Evolutionary conservation across 2,329 filamentous ascomycete genomes (phyloP).

Genomic region (Corinectria fuckeliana): DNA sequence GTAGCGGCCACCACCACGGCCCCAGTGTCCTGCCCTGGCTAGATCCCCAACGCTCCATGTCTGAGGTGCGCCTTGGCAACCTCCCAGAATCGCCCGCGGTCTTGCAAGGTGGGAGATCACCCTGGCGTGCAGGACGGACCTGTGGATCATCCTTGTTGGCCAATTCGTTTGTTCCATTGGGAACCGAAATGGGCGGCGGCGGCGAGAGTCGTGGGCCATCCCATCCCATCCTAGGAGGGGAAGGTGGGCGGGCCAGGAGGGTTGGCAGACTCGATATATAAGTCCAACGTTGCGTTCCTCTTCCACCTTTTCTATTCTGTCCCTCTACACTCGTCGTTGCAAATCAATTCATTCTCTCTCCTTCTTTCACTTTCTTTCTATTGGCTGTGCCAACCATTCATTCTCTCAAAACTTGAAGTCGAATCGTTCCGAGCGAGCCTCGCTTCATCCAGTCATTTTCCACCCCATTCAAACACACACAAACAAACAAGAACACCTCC

Average conservation of each 20-base stretch:
- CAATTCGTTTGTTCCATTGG: conserved; percentile 5
- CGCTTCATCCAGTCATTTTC: conserved; percentile 35
- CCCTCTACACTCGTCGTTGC: conserved; percentile 35
- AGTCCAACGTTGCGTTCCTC: conserved; percentile 15
- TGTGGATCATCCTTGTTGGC: conserved; percentile 8
- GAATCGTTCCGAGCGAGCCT: conserved; percentile 23
- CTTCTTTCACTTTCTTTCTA: conserved; percentile 37
- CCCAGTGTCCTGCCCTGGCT: not conserved
- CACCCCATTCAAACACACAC: not conserved
- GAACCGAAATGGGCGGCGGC: conserved; percentile 9
- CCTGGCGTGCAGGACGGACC: conserved; percentile 11
- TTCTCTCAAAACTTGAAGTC: conserved; percentile 34
- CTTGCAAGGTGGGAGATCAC: conserved; percentile 12
- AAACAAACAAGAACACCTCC: conserved; percentile 12
- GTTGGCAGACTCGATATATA: conserved; percentile 28
- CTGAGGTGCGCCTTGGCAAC: conserved; percentile 24
- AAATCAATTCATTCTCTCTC: conserved; percentile 25
- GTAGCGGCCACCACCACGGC: not conserved
- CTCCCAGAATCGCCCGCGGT: conserved; percentile 3
- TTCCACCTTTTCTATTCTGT: conserved; percentile 1
- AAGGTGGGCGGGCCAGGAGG: not conserved
- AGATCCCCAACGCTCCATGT: conserved; percentile 22
- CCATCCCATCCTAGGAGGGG: not conserved
- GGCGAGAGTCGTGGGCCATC: conserved; percentile 8
- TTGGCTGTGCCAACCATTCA: conserved; percentile 40